Evolutionary conservation across 768 basidiomycete species (phyloP).

Genomic region (Suillus spraguei): DNA sequence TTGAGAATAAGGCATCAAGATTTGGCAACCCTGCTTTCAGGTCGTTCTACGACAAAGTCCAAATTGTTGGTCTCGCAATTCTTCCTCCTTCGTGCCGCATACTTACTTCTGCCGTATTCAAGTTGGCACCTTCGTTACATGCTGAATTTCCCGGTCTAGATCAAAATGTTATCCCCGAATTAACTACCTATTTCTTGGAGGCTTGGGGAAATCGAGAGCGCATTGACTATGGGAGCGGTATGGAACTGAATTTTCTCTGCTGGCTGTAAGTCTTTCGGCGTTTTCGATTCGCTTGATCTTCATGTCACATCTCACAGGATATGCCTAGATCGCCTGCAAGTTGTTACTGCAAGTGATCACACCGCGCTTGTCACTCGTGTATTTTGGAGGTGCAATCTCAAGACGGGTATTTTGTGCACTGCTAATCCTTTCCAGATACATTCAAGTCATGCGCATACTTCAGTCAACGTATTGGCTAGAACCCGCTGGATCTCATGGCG

Average conservation of each 20-base stretch:
- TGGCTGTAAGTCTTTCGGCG: constrained; percentile 72
- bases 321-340: constrained; percentile 73
- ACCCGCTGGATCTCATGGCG: constrained; percentile 98
- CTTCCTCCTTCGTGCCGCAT: not conserved
- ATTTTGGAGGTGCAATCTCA: constrained; percentile 75
- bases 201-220: constrained; percentile 90
- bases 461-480: constrained; percentile 98
- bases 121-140: constrained; percentile 65
- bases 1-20: constrained; percentile 87
- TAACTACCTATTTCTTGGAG: constrained; percentile 81
- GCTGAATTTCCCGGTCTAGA: constrained; percentile 58
- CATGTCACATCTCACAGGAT: constrained; percentile 50
- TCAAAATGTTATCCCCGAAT: constrained; percentile 59
- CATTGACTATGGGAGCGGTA: constrained; percentile 99
- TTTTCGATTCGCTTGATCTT: not conserved
- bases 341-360: constrained; percentile 66
- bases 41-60: constrained; percentile 84
- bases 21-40: constrained; percentile 98
- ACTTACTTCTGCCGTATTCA: constrained; percentile 6
- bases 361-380: constrained; percentile 77
- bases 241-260: constrained; percentile 97
- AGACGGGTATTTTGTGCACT: not conserved
- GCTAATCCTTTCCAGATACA: constrained; percentile 49
- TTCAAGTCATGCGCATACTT: constrained; percentile 79
- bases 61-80: constrained; percentile 48